Conservation (phyloP, 2,329 filamentous ascomycete species). For the Diaporthe sp. region DNA sequence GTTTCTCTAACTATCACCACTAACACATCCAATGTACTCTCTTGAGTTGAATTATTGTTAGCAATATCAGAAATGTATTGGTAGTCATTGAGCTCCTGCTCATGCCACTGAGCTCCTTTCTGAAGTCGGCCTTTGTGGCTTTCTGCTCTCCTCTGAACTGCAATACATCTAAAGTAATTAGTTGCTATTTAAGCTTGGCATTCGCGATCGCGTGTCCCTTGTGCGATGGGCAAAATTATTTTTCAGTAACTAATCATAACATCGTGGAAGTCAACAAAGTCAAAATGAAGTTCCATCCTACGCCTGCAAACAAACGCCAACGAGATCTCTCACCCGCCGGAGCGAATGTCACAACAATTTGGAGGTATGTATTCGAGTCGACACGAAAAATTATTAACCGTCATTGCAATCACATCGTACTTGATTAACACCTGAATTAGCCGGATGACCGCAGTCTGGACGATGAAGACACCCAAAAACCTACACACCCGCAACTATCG, state of each 20-base stretch:
- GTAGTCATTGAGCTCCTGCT: too few species aligned
- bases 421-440: conserved; percentile 35
- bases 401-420: conserved; percentile 34
- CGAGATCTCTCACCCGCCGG: background rate
- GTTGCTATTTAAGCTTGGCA: too few species aligned
- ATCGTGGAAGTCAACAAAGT: conserved; percentile 16
- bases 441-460: conserved; percentile 25
- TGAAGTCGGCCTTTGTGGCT: too few species aligned
- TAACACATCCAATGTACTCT: too few species aligned
- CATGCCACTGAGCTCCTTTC: too few species aligned
- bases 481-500: background rate
- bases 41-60: too few species aligned
- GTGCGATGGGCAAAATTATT: too few species aligned
- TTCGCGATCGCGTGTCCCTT: too few species aligned
- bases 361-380: background rate
- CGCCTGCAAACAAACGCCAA: conserved; percentile 16
- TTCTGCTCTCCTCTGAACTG: too few species aligned
- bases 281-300: background rate
- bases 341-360: background rate
- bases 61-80: too few species aligned
- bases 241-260: conserved; percentile 33
- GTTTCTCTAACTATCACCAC: too few species aligned
- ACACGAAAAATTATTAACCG: conserved; percentile 6
- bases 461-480: background rate
- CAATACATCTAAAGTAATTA: too few species aligned